These are phyloP conservation scores for Abelmoschus esculentus DNA, from an alignment of 345 rosid genomes.

Conservation along the genomic window DNA sequence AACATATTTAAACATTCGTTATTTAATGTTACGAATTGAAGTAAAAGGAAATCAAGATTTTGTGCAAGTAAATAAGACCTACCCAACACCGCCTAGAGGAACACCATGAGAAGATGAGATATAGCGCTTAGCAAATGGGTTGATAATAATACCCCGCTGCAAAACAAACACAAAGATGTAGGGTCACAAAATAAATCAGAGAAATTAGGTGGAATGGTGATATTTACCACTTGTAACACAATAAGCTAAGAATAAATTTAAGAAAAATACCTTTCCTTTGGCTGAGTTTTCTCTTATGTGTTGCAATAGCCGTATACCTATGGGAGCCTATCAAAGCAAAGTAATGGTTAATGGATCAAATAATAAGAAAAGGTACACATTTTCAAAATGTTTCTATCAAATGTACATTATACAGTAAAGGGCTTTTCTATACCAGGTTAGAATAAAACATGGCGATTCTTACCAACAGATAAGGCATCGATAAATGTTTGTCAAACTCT, in stretches of 20 bases:
- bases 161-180: conserved; percentile 15
- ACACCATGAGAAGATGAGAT: conserved; percentile 58
- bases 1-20: not conserved
- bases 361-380: not conserved
- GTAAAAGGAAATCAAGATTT: not conserved
- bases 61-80: conserved; percentile 17
- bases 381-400: not conserved
- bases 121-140: conserved; percentile 59
- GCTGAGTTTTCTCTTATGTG: conserved; percentile 45
- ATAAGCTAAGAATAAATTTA: conserved; percentile 8
- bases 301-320: conserved; percentile 66
- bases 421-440: not conserved
- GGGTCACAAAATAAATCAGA: not conserved
- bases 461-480: not conserved
- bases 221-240: not conserved
- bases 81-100: conserved; percentile 93
- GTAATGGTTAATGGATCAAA: conserved; percentile 1
- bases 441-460: not conserved
- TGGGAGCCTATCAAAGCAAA: conserved; percentile 61
- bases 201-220: not conserved
- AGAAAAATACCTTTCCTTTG: conserved; percentile 51
- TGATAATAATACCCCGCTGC: conserved; percentile 36
- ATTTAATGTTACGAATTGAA: not conserved
- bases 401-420: not conserved
- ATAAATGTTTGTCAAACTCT: not conserved